Evolutionary conservation across 2,329 filamentous ascomycete species (phyloP).

Genomic region (Berkeleyomyces rouxiae): DNA sequence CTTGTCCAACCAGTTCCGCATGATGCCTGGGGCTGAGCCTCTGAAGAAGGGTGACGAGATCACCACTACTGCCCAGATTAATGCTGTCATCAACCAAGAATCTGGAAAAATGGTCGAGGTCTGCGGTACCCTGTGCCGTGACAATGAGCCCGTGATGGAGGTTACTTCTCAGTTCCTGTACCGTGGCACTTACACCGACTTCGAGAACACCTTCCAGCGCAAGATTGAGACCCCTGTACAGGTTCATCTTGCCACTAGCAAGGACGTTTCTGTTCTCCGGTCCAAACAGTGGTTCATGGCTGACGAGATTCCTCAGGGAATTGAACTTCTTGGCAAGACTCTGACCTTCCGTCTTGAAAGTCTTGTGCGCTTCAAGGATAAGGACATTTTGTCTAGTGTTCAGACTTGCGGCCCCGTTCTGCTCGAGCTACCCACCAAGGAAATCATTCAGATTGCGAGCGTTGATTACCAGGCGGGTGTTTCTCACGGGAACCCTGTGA

Average conservation of each 20-base stretch:
- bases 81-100: constrained; percentile 94
- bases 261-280: constrained; percentile 82
- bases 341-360: constrained; percentile 91
- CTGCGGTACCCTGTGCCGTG: constrained; percentile 84
- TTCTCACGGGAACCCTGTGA: constrained; percentile 90
- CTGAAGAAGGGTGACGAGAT: constrained; percentile 91
- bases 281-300: constrained; percentile 97
- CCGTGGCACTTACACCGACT: constrained; percentile 82
- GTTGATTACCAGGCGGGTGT: constrained; percentile 85
- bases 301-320: constrained; percentile 50
- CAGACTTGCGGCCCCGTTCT: constrained; percentile 86
- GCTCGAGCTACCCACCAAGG: constrained; percentile 88
- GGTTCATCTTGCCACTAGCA: constrained; percentile 68
- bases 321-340: constrained; percentile 81
- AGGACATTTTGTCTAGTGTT: constrained; percentile 76
- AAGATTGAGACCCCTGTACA: constrained; percentile 94
- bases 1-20: constrained; percentile 92
- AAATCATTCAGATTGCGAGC: constrained; percentile 91
- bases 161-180: constrained; percentile 98
- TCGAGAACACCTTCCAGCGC: constrained; percentile 95
- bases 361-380: constrained; percentile 86
- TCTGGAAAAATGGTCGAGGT: constrained; percentile 99
- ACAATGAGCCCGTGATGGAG: constrained; percentile 82
- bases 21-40: constrained; percentile 89
- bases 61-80: constrained; percentile 86